phyloP scores from a whole-genome alignment of 2,329 filamentous ascomycete genomes.

The Verticillium nonalfalfae region DNA sequence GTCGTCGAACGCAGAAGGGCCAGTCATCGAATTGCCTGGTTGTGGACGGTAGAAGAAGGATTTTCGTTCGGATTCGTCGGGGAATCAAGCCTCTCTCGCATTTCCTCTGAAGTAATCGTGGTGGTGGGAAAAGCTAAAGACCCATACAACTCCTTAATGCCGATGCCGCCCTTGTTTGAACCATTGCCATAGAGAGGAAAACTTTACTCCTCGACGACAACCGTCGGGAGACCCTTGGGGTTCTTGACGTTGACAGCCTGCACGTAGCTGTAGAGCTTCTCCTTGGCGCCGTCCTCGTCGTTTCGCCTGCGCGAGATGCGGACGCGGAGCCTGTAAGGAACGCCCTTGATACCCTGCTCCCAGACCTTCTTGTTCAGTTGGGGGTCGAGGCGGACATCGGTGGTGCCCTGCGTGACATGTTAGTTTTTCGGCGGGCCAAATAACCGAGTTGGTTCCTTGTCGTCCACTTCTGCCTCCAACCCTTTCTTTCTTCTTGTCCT shows the following conservation, averaged over 20 bases:
- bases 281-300: conserved; percentile 98
- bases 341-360: conserved; percentile 98
- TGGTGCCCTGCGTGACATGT: conserved; percentile 64
- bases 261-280: conserved; percentile 99
- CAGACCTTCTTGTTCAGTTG: conserved; percentile 99
- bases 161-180: conserved; percentile 35
- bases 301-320: conserved; percentile 99
- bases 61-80: conserved; percentile 10
- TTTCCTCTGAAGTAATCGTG: conserved; percentile 10
- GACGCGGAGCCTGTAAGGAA: conserved; percentile 93
- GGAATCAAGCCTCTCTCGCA: conserved; percentile 15
- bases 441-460: neutral
- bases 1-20: neutral
- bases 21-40: neutral
- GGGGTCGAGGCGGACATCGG: conserved; percentile 95
- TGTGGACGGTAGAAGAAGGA: conserved; percentile 2
- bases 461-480: neutral
- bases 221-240: conserved; percentile 93
- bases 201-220: conserved; percentile 69
- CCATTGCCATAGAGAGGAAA: conserved; percentile 31
- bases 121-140: conserved; percentile 8
- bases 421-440: neutral
- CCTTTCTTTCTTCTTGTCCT: neutral
- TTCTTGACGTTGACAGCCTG: conserved; percentile 99
- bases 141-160: conserved; percentile 28